These are phyloP conservation scores for Eimeria zaria DNA, from an alignment of 169 alveolate species.

Conservation along the genomic window DNA sequence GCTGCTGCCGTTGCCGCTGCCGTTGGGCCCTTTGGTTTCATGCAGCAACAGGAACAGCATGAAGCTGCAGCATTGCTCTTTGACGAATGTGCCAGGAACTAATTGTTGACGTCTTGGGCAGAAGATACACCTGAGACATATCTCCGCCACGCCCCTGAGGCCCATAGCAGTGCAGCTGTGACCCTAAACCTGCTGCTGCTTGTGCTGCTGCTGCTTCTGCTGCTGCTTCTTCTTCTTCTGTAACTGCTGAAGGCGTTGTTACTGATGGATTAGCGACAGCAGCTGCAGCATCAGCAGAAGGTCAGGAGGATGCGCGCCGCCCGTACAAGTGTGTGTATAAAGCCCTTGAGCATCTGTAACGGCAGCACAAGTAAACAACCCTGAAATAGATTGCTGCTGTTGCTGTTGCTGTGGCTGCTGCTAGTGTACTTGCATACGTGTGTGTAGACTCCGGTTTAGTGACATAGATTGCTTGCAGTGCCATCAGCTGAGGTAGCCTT, in stretches of 20 bases:
- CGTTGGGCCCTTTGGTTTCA: neutral
- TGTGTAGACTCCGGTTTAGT: neutral
- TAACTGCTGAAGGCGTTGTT: slow-evolving; percentile 8
- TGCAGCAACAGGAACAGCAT: slow-evolving; percentile 28
- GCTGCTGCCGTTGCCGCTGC: slow-evolving; percentile 14
- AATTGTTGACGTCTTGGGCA: neutral
- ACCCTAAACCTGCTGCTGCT: slow-evolving; percentile 50
- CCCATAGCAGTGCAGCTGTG: slow-evolving; percentile 15
- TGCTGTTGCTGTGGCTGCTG: slow-evolving; percentile 25
- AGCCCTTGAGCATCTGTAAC: slow-evolving; percentile 9
- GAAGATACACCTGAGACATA: slow-evolving; percentile 1
- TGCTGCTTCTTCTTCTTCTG: neutral
- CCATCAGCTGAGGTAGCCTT: neutral
- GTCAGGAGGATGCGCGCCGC: neutral
- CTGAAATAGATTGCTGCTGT: neutral
- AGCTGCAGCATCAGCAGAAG: slow-evolving; percentile 12
- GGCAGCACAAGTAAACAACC: neutral
- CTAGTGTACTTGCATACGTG: neutral
- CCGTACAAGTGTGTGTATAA: neutral
- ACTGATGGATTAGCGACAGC: neutral
- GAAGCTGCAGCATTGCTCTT: neutral
- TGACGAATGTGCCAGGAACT: neutral
- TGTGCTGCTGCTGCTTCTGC: slow-evolving; percentile 38
- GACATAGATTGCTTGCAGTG: neutral
- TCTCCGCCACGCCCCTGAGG: neutral